Base-by-base conservation (phyloP, 164 flowering plant genomes). In the Stephania cephalantha region DNA sequence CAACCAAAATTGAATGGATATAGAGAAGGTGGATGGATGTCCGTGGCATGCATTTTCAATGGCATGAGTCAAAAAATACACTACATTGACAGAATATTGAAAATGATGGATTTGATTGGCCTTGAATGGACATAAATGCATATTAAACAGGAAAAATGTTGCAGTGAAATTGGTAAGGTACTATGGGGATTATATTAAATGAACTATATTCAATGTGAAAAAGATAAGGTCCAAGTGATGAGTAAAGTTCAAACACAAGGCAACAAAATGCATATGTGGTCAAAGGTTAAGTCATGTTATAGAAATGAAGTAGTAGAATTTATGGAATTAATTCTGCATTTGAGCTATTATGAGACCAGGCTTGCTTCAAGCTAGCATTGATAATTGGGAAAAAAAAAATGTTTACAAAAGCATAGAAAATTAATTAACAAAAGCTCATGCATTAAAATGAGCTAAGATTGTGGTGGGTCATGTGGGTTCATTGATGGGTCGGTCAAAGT, bases 201-300 rank as follows among this genome's bases (percentile, higher is more conserved):
- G 66, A 61, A 61, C 66, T 61, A 61, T 61, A 61, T 61, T 61
- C 22, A 61, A 61, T 61, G 66, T 61, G 66, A 61, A 61, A 61
- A 61, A 15, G 22, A 61, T 18, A 61, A 20, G 29, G 66, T 61
- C 66, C 29, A 61, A n/a, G 6, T n/a, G 20, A 61, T 20, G 22
- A n/a, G 6, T n/a, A 9, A 61, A 10, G 22, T n/a, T 61, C n/a
- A 61, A 7, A 61, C 25, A 61, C 66, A 61, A 61, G 29, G 66
- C 25, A 61, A 61, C 66, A 61, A 61, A 61, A 61, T 61, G 66
- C 22, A 61, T 18, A n/a, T 58, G 42, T 2, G 42, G 42, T 35
- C 42, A 35, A 35, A 35, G 42, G 42, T 35, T 35, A 2, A 35
- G 42, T 35, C 42, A 0, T 35, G 4, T 35, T 35, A 35, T 35